phyloP scores from a whole-genome alignment of 2,329 filamentous ascomycete genomes.

The Fusarium phyllophilum region DNA sequence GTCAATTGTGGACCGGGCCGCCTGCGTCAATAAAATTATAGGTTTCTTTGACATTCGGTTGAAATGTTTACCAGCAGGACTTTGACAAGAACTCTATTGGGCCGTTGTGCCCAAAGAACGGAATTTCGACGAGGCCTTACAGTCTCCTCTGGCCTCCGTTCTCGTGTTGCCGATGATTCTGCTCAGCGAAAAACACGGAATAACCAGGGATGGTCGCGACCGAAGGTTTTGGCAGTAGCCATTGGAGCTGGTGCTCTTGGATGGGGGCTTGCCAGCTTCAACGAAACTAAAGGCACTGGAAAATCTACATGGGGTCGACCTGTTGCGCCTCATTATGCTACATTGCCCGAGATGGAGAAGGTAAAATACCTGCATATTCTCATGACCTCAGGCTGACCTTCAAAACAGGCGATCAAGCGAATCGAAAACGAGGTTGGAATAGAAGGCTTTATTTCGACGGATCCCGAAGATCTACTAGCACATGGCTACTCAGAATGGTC shows the following conservation, averaged over 20 bases:
- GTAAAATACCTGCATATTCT: conserved; percentile 42
- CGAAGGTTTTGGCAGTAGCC: conserved; percentile 52
- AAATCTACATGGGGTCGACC: conserved; percentile 27
- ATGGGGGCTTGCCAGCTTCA: conserved; percentile 53
- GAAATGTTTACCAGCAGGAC: conserved; percentile 32
- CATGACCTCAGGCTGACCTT: conserved; percentile 7
- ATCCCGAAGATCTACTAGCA: conserved; percentile 68
- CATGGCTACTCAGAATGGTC: conserved; percentile 78
- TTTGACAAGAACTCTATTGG: conserved; percentile 29
- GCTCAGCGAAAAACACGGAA: conserved; percentile 5
- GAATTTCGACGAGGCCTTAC: conserved; percentile 26
- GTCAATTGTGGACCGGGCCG: conserved; percentile 4
- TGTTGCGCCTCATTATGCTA: conserved; percentile 52
- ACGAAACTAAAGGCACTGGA: conserved; percentile 10
- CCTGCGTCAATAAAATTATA: background rate
- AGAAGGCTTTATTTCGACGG: conserved; percentile 69
- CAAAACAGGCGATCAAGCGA: conserved; percentile 61
- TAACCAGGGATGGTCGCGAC: conserved; percentile 43
- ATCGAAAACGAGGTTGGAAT: conserved; percentile 61
- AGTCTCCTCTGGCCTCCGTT: conserved; percentile 10
- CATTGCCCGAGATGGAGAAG: conserved; percentile 55
- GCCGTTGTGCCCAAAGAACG: conserved; percentile 23
- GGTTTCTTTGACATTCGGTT: background rate
- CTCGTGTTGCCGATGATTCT: conserved; percentile 8
- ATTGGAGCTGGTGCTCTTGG: conserved; percentile 52